Percentiles rank a stretch among this genome's conserved stretches.
phyloP scores from a whole-genome alignment of 2,329 filamentous ascomycete species.

The Didymella exigua region DNA sequence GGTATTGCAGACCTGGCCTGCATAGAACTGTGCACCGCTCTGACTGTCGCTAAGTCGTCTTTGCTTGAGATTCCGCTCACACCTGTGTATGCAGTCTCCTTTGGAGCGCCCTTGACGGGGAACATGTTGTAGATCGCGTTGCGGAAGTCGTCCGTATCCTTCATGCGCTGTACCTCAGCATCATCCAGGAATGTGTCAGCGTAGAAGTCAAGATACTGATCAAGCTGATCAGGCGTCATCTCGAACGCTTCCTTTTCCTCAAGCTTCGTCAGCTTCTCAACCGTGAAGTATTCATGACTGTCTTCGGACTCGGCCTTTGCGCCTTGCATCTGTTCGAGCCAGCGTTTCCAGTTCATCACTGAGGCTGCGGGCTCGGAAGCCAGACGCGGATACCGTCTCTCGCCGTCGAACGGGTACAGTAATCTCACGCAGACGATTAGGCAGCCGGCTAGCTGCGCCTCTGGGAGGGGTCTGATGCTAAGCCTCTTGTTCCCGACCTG shows the following conservation, averaged over 20 bases:
- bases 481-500: constrained; percentile 36
- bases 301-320: constrained; percentile 9
- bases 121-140: constrained; percentile 52
- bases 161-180: constrained; percentile 42
- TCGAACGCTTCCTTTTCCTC: constrained; percentile 66
- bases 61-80: constrained; percentile 22
- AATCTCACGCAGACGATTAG: constrained; percentile 80
- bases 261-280: constrained; percentile 57
- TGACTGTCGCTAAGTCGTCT: constrained; percentile 47
- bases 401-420: constrained; percentile 73
- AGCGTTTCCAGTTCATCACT: constrained; percentile 74
- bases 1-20: constrained; percentile 47
- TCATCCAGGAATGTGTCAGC: constrained; percentile 65
- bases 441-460: constrained; percentile 72
- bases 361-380: constrained; percentile 63
- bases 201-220: constrained; percentile 82
- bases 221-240: constrained; percentile 67
- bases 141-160: constrained; percentile 49
- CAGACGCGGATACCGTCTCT: constrained; percentile 57
- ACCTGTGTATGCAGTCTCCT: not conserved
- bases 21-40: constrained; percentile 52
- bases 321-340: constrained; percentile 54
- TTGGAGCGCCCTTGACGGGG: constrained; percentile 33
- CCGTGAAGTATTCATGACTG: constrained; percentile 34
- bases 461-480: constrained; percentile 58